Conservation (phyloP, 768 basidiomycete genomes). For the Leccinum arenicola region DNA sequence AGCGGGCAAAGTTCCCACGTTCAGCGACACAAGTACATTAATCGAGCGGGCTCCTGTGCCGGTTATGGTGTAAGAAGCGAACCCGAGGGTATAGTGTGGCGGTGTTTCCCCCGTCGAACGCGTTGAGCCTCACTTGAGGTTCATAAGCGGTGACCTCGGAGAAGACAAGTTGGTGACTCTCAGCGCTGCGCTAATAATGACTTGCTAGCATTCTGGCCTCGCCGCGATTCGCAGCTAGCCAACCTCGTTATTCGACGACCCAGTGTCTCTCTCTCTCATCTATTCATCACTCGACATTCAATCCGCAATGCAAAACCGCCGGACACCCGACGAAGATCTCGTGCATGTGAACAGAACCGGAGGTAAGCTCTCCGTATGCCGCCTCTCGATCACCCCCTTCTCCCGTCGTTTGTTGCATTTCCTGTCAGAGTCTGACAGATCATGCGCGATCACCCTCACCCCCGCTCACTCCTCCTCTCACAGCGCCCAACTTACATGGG, state of each 20-base stretch:
- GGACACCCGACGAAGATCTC: conserved; percentile 16
- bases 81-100: conserved; percentile 2
- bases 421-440: conserved; percentile 12
- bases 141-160: too few species aligned
- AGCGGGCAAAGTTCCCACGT: background rate
- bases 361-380: conserved; percentile 25
- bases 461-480: background rate
- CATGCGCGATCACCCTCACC: conserved; percentile 10
- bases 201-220: background rate
- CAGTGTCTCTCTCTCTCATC: background rate
- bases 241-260: background rate
- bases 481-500: conserved; percentile 1
- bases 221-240: too few species aligned
- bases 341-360: conserved; percentile 15
- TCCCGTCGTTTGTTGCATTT: conserved; percentile 6
- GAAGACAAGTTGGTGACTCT: conserved; percentile 9
- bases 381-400: conserved; percentile 9
- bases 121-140: background rate
- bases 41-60: background rate
- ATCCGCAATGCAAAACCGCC: conserved; percentile 27
- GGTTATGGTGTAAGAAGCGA: background rate
- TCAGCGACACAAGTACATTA: background rate
- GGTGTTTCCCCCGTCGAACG: background rate
- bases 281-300: background rate
- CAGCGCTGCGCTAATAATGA: too few species aligned